Base-by-base conservation (phyloP, 2,329 filamentous ascomycete species). In the Periconia macrospinosa region DNA sequence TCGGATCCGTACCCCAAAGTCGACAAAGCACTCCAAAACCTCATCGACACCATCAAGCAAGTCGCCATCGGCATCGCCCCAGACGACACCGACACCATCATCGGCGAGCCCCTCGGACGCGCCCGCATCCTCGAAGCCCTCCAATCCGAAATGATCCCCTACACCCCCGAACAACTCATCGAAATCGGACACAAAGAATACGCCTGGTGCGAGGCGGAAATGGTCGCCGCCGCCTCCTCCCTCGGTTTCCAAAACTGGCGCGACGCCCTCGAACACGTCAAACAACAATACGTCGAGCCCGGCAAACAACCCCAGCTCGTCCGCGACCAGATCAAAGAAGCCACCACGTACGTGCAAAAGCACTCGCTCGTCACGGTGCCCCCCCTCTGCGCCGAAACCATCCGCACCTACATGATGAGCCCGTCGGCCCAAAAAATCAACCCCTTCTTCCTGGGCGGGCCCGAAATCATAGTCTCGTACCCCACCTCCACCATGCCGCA, bases 371-470 rank as follows among this genome's bases (percentile, higher is more conserved):
- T 85, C 18, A 85, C 81, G 0, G 79, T 86, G 0, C 83, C 84
- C 0, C 61, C 61, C 1, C 62, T 86, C 1, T 82, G 81, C 1
- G 78, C 81, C 49, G 77, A 84, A 52, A 80, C 78, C 1, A 83
- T 81, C 71, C 76, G 77, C 35, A 83, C 83, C 70, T 78, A 77
- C 51, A 86, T 85, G 81, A 85, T 86, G 75, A 68, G 74, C 7
- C 77, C 82, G 0, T 75, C 74, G 27, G 69, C 65, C 20, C 83
- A 86, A 59, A 82, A 80, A 53, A 76, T 81, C 2, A 81, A 80
- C 11, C 83, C 84, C 0, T 86, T 86, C 69, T 86, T 86, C 69
- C 76, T 86, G 0, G 83, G 83, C 6, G 84, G 83, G 0, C 70
- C 75, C 0, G 68, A 67, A 2, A 83, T 86, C 58, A 76, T 81